A percentile compares a stretch with the other conserved stretches of the same genome.
Evolutionary conservation across 164 flowering plant species (phyloP).

Genomic region (Vitis vinifera): DNA sequence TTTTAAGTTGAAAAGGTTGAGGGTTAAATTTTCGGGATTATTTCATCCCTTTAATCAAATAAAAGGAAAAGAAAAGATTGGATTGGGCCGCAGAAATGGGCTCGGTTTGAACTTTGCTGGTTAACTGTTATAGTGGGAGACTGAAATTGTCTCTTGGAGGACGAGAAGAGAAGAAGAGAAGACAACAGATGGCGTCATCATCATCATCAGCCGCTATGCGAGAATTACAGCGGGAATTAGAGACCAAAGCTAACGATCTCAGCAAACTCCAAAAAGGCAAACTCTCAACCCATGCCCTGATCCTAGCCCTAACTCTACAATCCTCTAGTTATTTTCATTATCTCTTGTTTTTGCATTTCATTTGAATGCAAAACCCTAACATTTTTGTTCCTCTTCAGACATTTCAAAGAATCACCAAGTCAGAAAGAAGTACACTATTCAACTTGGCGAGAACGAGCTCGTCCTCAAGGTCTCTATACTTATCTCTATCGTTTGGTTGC

Average conservation of each 20-base stretch:
- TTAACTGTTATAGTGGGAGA: background rate
- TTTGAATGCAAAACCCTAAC: background rate
- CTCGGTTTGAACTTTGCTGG: background rate
- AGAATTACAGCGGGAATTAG: conserved; percentile 81
- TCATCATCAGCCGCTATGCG: conserved; percentile 45
- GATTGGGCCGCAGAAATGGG: too few species aligned
- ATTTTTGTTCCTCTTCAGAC: conserved; percentile 39
- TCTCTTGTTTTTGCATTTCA: background rate
- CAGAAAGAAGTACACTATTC: conserved; percentile 93
- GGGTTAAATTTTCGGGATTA: too few species aligned
- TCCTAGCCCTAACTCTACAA: background rate
- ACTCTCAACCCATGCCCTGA: background rate
- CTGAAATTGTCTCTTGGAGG: background rate
- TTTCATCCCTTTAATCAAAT: too few species aligned
- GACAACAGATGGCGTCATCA: conserved; percentile 39
- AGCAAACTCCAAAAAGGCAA: conserved; percentile 86
- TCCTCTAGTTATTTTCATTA: background rate
- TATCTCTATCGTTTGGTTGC: background rate
- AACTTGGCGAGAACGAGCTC: conserved; percentile 96
- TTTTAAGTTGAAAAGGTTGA: too few species aligned
- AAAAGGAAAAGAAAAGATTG: too few species aligned
- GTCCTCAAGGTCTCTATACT: conserved; percentile 71
- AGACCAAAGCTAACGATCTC: conserved; percentile 80
- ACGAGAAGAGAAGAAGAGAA: background rate
- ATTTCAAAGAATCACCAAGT: conserved; percentile 90